Base-by-base conservation (phyloP, 495 filamentous ascomycete species). In the Tuber melanosporum region DNA sequence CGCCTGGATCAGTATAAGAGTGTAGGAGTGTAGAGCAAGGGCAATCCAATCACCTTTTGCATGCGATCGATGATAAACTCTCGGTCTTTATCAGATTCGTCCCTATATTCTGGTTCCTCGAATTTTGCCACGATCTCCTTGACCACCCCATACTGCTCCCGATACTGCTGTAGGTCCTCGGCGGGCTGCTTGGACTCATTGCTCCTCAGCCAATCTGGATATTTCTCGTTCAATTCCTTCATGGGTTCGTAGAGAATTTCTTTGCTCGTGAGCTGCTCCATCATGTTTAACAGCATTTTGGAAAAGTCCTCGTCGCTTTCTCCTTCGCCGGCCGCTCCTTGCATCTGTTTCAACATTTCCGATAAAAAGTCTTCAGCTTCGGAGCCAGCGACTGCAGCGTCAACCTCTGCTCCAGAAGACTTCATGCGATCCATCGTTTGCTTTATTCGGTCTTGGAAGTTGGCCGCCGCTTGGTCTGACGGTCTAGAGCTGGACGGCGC, bases 191-290 rank as follows among this genome's bases (percentile, higher is more conserved):
- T 91, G 10, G 82, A 88, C 78, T 86, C 87, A 82, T 97, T 94
- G 85, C 93, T 91, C 78, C 87, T 88, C 83, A 99, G 86, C 95
- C 95, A 99, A 5, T 84, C 89, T 0, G 92, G 94, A 82, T 95
- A 99, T 85, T 97, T 98, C 41, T 91, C 91, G 82, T 95, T 86
- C 77, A 98, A 85, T 85, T 99, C 96, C 86, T 95, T 97, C 95
- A 99, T 98, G 22, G 95, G 95, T 85, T 98, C 94, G 82, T 99
- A 98, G 69, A 99, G 86, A 76, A 99, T 97, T 82, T 99, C 95
- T 86, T 97, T 98, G 83, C 95, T 96, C 2, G 95, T 98, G 75
- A 99, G 86, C 84, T 99, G 94, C 85, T 98, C 93, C 94, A 99
- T 98, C 93, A 98, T 97, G 43, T 91, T 92, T 87, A 96, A 87